Percentiles rank a stretch among this genome's conserved stretches.
phyloP scores from a whole-genome alignment of 75 land plant genomes.

The Adiantum capillusveneris region DNA sequence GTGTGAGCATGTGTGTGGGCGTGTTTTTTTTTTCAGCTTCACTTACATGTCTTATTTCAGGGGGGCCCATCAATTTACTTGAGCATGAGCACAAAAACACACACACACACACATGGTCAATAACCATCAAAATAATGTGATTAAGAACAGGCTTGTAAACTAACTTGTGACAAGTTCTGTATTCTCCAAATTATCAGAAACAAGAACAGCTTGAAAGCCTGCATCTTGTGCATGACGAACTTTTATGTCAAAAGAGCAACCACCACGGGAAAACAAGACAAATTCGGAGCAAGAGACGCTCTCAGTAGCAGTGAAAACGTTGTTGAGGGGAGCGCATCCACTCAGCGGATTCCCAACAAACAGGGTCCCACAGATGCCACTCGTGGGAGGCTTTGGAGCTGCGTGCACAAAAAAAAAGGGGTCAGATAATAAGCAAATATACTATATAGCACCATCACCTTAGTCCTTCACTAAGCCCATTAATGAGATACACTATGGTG shows the following conservation, averaged over 20 bases:
- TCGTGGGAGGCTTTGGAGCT: slow-evolving; percentile 17
- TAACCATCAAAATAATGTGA: too few relatives aligned
- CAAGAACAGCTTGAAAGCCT: slow-evolving; percentile 36
- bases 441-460: too few relatives aligned
- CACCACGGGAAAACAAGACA: slow-evolving; percentile 36
- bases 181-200: slow-evolving; percentile 30
- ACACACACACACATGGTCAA: too few relatives aligned
- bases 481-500: too few relatives aligned
- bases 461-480: too few relatives aligned
- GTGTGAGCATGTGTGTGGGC: too few relatives aligned
- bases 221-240: slow-evolving; percentile 43
- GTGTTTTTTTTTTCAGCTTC: too few relatives aligned
- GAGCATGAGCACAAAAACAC: too few relatives aligned
- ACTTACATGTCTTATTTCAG: too few relatives aligned
- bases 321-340: slow-evolving; percentile 25
- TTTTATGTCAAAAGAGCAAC: slow-evolving; percentile 43
- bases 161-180: slow-evolving; percentile 37
- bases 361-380: slow-evolving; percentile 40
- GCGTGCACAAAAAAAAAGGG: neutral
- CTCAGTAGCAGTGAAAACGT: neutral
- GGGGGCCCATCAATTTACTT: too few relatives aligned
- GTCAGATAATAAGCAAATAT: too few relatives aligned
- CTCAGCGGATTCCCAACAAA: slow-evolving; percentile 30
- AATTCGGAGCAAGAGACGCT: slow-evolving; percentile 1
- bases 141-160: too few relatives aligned